Base-by-base conservation (phyloP, 73 alveolate species). In the Halteria grandinella region DNA sequence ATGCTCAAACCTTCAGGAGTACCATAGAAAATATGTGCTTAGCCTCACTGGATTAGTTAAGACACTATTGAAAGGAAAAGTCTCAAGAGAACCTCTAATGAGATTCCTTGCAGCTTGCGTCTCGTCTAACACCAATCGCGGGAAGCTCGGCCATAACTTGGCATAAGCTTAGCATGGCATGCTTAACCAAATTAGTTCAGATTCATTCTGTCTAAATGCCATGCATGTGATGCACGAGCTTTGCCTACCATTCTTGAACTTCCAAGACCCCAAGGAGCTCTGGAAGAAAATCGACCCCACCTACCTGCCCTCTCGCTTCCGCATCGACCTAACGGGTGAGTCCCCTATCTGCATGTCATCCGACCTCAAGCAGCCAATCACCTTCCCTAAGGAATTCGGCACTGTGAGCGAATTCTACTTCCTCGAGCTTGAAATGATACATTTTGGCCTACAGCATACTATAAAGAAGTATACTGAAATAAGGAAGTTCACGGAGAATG, bases 381-480 rank as follows among this genome's bases (percentile, higher is more conserved):
- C 10, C 17, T 50, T 69, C 31, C 79, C 87, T 0, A 69, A 82
- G 55, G 95, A 87, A 44, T 80, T 41, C 44, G 97, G 97, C 17
- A 90, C 97, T 1, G 81, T 87, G 17, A 53, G 91, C 3, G 95
- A 83, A 50, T n/a, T n/a, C 55, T 89, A 55, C 60, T 89, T 85
- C 78, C 48, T 85, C 71, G 79, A 83, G 20, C 45, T 73, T 14
- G 86, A 50, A 20, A 58, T 69, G 59, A 64, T 88, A 33, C 92
- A 90, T 77, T 79, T 59, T 59, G 88, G 92, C 24, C 63, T 90
- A 20, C 44, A 59, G 55, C 93, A 91, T 27, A 41, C 72, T n/a
- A 21, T 69, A 10, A 17, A 76, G 7, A 71, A 83, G 31, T 63
- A 63, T 55, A 58, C 55, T 29, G 95, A 90, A 21, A 69, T 86